These are phyloP conservation scores for Pseudogymnoascus sp. DNA, from an alignment of 2,329 filamentous ascomycete species.

Conservation along the genomic window DNA sequence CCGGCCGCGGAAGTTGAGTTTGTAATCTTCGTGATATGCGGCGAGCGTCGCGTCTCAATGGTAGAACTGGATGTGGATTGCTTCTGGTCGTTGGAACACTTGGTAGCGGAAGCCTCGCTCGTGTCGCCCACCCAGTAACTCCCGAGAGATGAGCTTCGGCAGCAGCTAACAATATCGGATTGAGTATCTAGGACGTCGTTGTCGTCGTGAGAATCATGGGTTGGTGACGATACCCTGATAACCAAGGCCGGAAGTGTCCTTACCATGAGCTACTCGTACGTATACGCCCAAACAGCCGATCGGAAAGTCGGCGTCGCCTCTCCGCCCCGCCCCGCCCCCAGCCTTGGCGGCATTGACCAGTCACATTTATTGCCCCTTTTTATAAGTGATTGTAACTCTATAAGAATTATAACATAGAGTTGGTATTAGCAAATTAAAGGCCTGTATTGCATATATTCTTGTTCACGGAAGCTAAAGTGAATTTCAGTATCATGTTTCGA, in stretches of 20 bases:
- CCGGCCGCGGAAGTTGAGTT: neutral
- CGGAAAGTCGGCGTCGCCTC: neutral
- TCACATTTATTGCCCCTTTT: neutral
- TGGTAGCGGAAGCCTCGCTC: neutral
- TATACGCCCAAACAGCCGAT: neutral
- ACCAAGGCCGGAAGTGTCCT: conserved; percentile 8
- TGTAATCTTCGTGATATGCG: neutral
- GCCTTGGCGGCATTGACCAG: conserved; percentile 1
- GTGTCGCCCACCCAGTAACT: neutral
- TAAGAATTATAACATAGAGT: neutral
- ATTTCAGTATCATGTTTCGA: neutral
- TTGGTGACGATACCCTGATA: conserved; percentile 7
- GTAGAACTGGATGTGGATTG: neutral
- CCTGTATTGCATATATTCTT: neutral
- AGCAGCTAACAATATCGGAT: neutral
- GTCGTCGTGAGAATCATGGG: conserved; percentile 3
- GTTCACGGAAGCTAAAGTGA: neutral
- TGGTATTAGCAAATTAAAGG: neutral
- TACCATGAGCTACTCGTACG: neutral
- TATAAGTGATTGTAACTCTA: neutral
- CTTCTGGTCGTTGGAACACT: neutral
- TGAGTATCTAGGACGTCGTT: neutral
- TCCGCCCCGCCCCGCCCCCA: neutral
- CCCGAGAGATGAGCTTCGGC: neutral
- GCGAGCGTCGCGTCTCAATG: neutral